Percentiles rank a stretch among this genome's conserved stretches.
phyloP scores from a whole-genome alignment of 345 rosid species.

The Alliaria petiolata region DNA sequence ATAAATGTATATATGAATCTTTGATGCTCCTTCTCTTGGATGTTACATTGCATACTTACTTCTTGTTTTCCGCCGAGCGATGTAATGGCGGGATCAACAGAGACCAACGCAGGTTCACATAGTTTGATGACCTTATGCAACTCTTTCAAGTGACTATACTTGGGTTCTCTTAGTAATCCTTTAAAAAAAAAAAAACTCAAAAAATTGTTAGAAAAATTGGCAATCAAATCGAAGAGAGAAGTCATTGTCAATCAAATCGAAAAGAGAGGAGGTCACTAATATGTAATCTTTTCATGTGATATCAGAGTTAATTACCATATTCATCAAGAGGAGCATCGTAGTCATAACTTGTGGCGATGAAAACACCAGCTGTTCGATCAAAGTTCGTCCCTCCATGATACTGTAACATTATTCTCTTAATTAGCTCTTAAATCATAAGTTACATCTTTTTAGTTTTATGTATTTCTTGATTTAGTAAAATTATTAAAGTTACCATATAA shows the following conservation, averaged over 20 bases:
- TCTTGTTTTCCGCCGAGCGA: slow-evolving; percentile 63
- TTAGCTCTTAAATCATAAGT: not conserved
- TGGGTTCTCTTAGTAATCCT: slow-evolving; percentile 86
- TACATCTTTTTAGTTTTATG: not conserved
- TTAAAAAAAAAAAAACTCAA: not conserved
- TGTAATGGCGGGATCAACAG: slow-evolving; percentile 44
- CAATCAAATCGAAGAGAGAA: not conserved
- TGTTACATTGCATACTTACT: slow-evolving; percentile 11
- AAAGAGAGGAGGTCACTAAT: too few species aligned
- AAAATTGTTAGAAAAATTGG: not conserved
- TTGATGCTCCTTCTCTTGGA: not conserved
- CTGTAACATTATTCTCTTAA: slow-evolving; percentile 32
- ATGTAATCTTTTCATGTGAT: too few species aligned
- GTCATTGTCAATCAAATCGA: too few species aligned
- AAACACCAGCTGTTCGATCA: slow-evolving; percentile 78
- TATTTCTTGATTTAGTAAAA: not conserved
- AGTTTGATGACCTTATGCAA: slow-evolving; percentile 68
- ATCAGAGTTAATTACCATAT: slow-evolving; percentile 57
- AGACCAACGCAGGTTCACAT: slow-evolving; percentile 60
- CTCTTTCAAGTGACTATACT: slow-evolving; percentile 66
- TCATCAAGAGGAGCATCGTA: slow-evolving; percentile 97
- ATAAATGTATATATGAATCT: not conserved
- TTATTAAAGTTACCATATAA: slow-evolving; percentile 56
- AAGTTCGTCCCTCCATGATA: slow-evolving; percentile 98
- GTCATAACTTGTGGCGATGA: slow-evolving; percentile 90